Conservation (phyloP, 2,329 filamentous ascomycete genomes). For the Thelonectria rubi region DNA sequence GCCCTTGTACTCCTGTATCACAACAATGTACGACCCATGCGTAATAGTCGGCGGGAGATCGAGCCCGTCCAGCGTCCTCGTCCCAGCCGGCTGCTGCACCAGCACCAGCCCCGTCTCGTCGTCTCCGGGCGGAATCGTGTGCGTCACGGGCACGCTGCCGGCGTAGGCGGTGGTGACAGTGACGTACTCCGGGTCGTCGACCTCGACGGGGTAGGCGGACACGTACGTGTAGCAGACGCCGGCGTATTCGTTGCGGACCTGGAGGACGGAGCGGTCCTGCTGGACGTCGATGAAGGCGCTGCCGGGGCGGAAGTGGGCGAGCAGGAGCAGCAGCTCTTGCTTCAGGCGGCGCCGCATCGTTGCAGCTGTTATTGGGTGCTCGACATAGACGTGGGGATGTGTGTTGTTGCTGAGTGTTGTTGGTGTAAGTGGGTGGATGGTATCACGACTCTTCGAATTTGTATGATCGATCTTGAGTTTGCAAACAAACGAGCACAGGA, state of each 20-base stretch:
- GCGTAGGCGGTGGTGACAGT: constrained; percentile 35
- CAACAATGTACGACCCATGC: constrained; percentile 31
- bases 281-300: constrained; percentile 46
- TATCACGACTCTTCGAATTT: too few species aligned
- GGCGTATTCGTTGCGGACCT: constrained; percentile 34
- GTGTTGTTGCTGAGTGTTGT: too few species aligned
- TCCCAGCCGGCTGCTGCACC: constrained; percentile 29
- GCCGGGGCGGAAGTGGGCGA: too few species aligned
- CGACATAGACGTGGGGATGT: too few species aligned
- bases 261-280: constrained; percentile 35
- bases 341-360: too few species aligned
- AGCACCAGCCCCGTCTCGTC: constrained; percentile 35
- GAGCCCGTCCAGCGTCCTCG: constrained; percentile 26
- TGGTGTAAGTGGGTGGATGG: too few species aligned
- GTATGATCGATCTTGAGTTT: too few species aligned
- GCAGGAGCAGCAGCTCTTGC: too few species aligned
- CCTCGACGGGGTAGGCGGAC: constrained; percentile 38
- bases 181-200: constrained; percentile 31
- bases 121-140: constrained; percentile 34
- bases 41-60: constrained; percentile 32
- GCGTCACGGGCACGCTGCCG: constrained; percentile 30
- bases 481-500: too few species aligned
- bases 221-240: constrained; percentile 42
- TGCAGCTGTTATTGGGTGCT: too few species aligned
- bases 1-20: constrained; percentile 34